A percentile compares a stretch with the other conserved stretches of the same genome.
These are phyloP conservation scores for Serendipita sp. DNA, from an alignment of 768 basidiomycete species.

Conservation along the genomic window DNA sequence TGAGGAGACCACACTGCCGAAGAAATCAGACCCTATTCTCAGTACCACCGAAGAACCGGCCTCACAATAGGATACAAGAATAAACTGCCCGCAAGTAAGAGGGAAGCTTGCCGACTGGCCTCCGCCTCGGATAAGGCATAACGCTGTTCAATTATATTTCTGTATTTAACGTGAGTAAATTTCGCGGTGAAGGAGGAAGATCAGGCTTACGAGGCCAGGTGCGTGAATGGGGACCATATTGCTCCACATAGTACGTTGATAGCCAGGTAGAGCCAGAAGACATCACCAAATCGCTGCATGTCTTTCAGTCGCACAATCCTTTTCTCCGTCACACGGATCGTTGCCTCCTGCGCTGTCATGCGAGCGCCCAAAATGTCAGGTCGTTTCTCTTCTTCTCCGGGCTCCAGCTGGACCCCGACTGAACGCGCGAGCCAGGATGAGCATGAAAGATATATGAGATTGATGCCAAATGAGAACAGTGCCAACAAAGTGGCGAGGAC, in stretches of 20 bases:
- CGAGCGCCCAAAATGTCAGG: conserved; percentile 20
- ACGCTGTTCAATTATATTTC: conserved; percentile 57
- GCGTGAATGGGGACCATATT: conserved; percentile 64
- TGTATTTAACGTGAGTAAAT: conserved; percentile 16
- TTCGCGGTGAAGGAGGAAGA: background rate
- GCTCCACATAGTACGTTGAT: conserved; percentile 62
- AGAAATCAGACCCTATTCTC: background rate
- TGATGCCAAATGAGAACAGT: conserved; percentile 48
- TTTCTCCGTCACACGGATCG: conserved; percentile 52
- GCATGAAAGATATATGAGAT: conserved; percentile 46
- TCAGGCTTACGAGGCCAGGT: conserved; percentile 50
- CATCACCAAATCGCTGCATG: conserved; percentile 51
- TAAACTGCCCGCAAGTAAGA: conserved; percentile 52
- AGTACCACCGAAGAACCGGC: conserved; percentile 7
- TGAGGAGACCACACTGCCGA: conserved; percentile 43
- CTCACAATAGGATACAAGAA: conserved; percentile 54
- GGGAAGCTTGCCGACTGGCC: conserved; percentile 51
- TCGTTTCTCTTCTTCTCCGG: conserved; percentile 27
- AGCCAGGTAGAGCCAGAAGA: conserved; percentile 66
- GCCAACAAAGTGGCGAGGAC: conserved; percentile 50
- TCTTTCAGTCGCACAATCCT: conserved; percentile 42
- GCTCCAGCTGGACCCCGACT: conserved; percentile 48
- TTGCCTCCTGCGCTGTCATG: conserved; percentile 41
- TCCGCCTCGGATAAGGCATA: conserved; percentile 43
- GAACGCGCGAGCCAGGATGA: conserved; percentile 50